Conservation (phyloP, 331 rosid species). For the Telfairia occidentalis region DNA sequence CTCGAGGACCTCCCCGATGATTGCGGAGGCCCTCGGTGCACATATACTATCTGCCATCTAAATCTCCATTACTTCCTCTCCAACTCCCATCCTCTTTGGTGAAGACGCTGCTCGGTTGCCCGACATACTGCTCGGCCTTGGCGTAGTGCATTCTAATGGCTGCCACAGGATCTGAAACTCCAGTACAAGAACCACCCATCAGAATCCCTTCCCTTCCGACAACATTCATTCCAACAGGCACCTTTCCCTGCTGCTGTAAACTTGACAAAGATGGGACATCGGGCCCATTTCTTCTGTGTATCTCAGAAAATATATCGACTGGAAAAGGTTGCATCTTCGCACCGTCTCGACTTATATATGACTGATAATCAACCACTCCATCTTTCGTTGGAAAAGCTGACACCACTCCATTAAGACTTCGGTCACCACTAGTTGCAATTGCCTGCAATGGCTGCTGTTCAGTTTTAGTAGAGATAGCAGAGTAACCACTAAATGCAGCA, state of each 20-base stretch:
- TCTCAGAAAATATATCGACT: conserved; percentile 54
- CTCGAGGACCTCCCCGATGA: background rate
- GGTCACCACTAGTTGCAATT: conserved; percentile 33
- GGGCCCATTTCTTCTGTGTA: conserved; percentile 52
- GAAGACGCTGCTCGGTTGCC: conserved; percentile 38
- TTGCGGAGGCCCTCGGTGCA: background rate
- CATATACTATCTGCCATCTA: conserved; percentile 44
- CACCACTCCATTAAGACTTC: conserved; percentile 30
- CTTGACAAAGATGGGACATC: conserved; percentile 51
- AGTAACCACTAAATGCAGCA: conserved; percentile 57
- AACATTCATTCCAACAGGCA: conserved; percentile 63
- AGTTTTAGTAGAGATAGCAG: conserved; percentile 32
- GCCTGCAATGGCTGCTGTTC: conserved; percentile 54
- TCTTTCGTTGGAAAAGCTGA: conserved; percentile 43
- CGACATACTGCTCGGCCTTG: conserved; percentile 51
- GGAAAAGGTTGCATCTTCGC: conserved; percentile 47
- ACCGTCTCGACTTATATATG: conserved; percentile 44
- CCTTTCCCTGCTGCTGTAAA: conserved; percentile 69
- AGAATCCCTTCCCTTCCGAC: conserved; percentile 62
- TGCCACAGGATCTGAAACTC: conserved; percentile 87
- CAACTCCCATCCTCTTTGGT: conserved; percentile 59
- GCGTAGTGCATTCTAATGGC: conserved; percentile 84
- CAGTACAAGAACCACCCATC: conserved; percentile 54
- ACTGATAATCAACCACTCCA: conserved; percentile 55
- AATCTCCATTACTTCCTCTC: conserved; percentile 41